Conservation (phyloP, 805 yeast genomes). For the Lipomyces orientalis region DNA sequence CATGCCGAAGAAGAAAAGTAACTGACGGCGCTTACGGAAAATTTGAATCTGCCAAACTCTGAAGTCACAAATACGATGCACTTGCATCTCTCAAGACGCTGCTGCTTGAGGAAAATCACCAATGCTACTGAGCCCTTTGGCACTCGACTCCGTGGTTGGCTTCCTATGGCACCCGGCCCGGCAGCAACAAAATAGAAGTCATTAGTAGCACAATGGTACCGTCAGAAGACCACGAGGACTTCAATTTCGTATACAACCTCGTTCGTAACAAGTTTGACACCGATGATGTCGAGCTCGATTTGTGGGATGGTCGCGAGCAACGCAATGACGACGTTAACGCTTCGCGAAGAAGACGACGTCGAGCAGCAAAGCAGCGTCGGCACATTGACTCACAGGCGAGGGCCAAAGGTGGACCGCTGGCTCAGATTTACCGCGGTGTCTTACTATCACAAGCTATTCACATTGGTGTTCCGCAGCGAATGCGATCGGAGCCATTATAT, state of each 20-base stretch:
- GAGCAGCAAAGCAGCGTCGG: neutral
- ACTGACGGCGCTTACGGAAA: too few relatives aligned
- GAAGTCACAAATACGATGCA: too few relatives aligned
- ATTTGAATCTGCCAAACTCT: too few relatives aligned
- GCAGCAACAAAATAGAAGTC: too few relatives aligned
- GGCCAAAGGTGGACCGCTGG: neutral
- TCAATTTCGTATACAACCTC: neutral
- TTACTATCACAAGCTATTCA: neutral
- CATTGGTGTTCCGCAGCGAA: neutral
- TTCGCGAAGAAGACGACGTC: neutral
- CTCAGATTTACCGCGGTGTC: neutral
- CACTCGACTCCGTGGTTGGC: too few relatives aligned
- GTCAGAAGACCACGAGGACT: neutral
- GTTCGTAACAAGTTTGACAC: neutral
- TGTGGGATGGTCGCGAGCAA: neutral
- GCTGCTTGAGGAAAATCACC: too few relatives aligned
- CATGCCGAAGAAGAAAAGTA: too few relatives aligned
- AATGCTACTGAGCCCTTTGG: too few relatives aligned
- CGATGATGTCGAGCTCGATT: neutral
- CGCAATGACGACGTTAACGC: neutral
- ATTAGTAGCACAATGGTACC: too few relatives aligned
- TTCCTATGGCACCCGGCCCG: too few relatives aligned
- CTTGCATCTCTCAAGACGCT: too few relatives aligned
- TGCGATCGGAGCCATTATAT: neutral
- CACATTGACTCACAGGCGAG: neutral